Conservation (phyloP, 768 basidiomycete species). For the Psilocybe cubensis region DNA sequence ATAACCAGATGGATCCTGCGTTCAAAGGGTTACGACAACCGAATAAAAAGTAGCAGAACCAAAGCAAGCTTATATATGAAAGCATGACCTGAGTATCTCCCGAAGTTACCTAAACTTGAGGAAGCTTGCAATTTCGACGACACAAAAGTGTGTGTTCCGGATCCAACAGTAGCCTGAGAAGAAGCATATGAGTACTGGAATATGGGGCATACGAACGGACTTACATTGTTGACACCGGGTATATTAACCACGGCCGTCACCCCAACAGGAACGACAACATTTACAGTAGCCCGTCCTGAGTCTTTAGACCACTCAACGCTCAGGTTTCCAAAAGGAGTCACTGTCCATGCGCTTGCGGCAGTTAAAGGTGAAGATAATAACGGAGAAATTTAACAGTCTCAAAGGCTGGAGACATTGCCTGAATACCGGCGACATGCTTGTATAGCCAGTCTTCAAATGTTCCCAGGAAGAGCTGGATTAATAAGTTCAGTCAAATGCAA, state of each 20-base stretch:
- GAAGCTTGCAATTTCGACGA: neutral
- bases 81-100: no score
- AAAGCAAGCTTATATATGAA: no score
- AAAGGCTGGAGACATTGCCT: slow-evolving; percentile 27
- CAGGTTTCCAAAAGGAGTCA: slow-evolving; percentile 33
- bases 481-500: neutral
- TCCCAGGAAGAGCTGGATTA: slow-evolving; percentile 30
- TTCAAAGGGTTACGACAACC: no score
- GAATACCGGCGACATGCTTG: slow-evolving; percentile 30
- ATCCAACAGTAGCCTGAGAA: neutral
- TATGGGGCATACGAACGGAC: neutral
- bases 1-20: no score
- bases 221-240: neutral
- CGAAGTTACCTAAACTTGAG: no score
- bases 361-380: slow-evolving; percentile 18
- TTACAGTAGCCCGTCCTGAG: neutral
- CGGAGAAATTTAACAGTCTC: slow-evolving; percentile 27
- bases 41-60: no score
- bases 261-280: neutral
- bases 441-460: slow-evolving; percentile 36
- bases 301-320: slow-evolving; percentile 20
- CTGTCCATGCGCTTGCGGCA: slow-evolving; percentile 27
- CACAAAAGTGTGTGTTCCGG: neutral
- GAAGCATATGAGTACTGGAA: neutral
- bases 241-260: neutral